Evolutionary conservation across 2,329 filamentous ascomycete genomes (phyloP), one percentile per base, ranked within the genome.

Genomic region (Aspergillus terreus): DNA sequence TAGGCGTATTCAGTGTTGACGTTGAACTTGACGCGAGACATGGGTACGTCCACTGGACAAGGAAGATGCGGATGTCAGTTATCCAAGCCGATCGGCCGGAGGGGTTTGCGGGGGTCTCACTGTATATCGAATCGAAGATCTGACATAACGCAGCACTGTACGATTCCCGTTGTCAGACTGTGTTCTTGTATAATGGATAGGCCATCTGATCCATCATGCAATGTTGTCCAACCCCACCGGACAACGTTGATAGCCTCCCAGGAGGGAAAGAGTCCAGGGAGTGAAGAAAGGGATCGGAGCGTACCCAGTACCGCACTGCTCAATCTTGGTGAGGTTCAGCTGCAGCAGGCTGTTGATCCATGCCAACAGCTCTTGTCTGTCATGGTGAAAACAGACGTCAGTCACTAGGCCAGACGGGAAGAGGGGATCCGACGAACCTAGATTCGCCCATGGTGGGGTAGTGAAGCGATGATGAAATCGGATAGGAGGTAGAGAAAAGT

Each of bases 311-410:
- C 94, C 94, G 74, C 92, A 97, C 82, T 99, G 94, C 79, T 99
- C 94, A 71, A 99, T 90, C 77, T 96, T 97, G 66, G 88, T 97
- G 66, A 99, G 85, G 78, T 97, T 99, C 68, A 99, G 87, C 78
- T 96, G 91, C 47, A 99, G 85, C 57, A 99, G 88, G 81, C 89
- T 92, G 81, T 99, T 99, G 62, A 97, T 80, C 94, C 94, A 99
- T 77, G 86, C 83, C 64, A 99, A 81, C 64, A 99, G 84, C 79
- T 99, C 94, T 78, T 99, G 94, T 80, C 94, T 97, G 44, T 32
- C 43, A 53, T 58, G 30, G 41, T n/a, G 55, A 27, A 44, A 43
- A 43, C 49, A n/a, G 23, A 49, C 47, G 19, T 50, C 43, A 52
- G 57, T 50, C 47, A 38, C 38, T 35, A 49, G 52, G 43, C 46